phyloP scores from a whole-genome alignment of 2,329 filamentous ascomycete genomes.

The Aureobasidium mangrovei region DNA sequence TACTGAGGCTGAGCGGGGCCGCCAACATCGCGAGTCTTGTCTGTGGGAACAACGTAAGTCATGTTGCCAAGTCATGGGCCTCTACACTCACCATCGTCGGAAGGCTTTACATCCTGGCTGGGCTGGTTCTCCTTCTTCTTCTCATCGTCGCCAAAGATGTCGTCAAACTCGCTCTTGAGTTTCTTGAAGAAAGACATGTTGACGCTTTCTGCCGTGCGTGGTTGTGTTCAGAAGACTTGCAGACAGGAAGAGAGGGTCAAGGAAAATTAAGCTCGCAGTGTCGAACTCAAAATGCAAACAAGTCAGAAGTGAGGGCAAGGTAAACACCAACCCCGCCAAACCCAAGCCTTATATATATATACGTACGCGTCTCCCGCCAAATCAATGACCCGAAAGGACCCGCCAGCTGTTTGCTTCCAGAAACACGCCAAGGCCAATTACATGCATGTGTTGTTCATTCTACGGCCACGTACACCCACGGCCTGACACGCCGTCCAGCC shows the following conservation, averaged over 20 bases:
- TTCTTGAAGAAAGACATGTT: slow-evolving; percentile 40
- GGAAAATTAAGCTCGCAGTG: background rate
- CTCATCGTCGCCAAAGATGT: slow-evolving; percentile 26
- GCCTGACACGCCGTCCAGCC: too few relatives aligned
- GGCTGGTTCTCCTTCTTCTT: slow-evolving; percentile 25
- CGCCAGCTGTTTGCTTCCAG: background rate
- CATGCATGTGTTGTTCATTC: background rate
- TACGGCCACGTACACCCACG: background rate
- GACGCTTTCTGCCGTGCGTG: background rate
- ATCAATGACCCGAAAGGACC: too few relatives aligned
- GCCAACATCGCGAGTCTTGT: slow-evolving; percentile 4
- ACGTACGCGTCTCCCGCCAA: too few relatives aligned
- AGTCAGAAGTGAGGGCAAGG: background rate
- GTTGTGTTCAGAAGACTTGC: background rate
- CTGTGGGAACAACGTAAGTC: background rate
- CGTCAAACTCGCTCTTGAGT: slow-evolving; percentile 37
- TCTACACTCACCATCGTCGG: background rate
- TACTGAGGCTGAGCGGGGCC: background rate
- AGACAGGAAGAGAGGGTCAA: background rate
- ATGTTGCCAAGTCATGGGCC: slow-evolving; percentile 1
- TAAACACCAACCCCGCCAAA: background rate
- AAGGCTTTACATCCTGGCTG: slow-evolving; percentile 18
- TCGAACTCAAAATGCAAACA: background rate
- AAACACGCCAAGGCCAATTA: background rate
- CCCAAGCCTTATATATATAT: background rate